Evolutionary conservation across 2,329 filamentous ascomycete genomes (phyloP).

Genomic region (Microascus cirrosus): DNA sequence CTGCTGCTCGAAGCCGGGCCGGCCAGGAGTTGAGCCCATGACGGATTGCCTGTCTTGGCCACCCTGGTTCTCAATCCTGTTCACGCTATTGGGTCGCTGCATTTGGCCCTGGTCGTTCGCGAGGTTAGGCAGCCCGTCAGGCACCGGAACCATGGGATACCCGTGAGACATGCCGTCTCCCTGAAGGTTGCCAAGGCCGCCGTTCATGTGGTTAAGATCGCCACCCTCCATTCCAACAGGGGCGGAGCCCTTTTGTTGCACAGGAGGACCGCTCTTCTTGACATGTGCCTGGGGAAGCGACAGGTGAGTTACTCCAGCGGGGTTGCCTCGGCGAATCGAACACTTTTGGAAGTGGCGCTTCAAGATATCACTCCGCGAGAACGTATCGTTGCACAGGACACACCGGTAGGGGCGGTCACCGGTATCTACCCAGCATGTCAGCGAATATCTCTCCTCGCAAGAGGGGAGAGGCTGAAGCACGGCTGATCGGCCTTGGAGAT

Average conservation of each 20-base stretch:
- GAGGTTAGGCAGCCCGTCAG: slow-evolving; percentile 49
- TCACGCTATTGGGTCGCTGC: slow-evolving; percentile 49
- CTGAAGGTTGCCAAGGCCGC: slow-evolving; percentile 46
- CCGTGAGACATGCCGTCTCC: slow-evolving; percentile 44
- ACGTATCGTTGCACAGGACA: slow-evolving; percentile 93
- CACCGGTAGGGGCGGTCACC: slow-evolving; percentile 98
- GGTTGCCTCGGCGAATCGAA: slow-evolving; percentile 90
- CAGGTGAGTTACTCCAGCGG: slow-evolving; percentile 86
- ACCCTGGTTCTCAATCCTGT: slow-evolving; percentile 42
- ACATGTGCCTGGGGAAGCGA: slow-evolving; percentile 85
- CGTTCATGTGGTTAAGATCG: slow-evolving; percentile 48
- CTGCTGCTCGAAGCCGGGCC: slow-evolving; percentile 33
- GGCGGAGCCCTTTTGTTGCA: slow-evolving; percentile 37
- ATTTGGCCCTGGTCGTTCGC: slow-evolving; percentile 50
- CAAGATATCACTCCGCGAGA: slow-evolving; percentile 93
- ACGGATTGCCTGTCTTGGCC: slow-evolving; percentile 45
- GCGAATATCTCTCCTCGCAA: slow-evolving; percentile 4
- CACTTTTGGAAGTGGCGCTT: slow-evolving; percentile 99
- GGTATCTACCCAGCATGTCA: slow-evolving; percentile 54
- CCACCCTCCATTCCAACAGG: slow-evolving; percentile 38
- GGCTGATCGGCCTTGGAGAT: not conserved
- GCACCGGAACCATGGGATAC: slow-evolving; percentile 38
- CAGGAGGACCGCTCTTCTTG: slow-evolving; percentile 56
- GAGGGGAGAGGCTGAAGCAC: not conserved
- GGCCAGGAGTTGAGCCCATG: slow-evolving; percentile 32